Evolutionary conservation across 2,329 filamentous ascomycete species (phyloP), one percentile per base, ranked within the genome.

Genomic region (Nemania abortiva): DNA sequence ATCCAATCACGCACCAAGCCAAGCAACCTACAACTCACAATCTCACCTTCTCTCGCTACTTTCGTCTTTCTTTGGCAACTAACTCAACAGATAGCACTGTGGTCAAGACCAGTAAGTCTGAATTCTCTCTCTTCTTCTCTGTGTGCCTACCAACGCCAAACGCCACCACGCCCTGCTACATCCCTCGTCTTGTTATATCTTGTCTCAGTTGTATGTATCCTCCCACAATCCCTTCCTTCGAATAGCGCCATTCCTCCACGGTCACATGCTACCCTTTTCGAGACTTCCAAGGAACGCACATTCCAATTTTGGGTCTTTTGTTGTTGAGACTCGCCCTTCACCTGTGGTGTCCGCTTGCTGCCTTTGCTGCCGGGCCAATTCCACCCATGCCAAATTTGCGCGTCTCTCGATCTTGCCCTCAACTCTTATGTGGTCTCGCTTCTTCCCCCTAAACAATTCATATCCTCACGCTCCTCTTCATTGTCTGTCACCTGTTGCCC

Each of bases 201-300:
- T 64, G 62, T 65, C 63, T 65, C 55, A 65, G 34, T 18, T 68
- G 20, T 22, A 29, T 37, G 15, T 11, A 55, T 47, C 64, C 57
- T 68, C 56, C 63, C 27, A 37, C 50, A 63, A 64, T 72, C 20
- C 61, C 61, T 66, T 74, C 73, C 74, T 69, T 74, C 49, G 27
- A 37, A 63, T 68, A 58, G 67, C 68, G 66, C 71, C 75, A 77
- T 78, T 78, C 76, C 68, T 68, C 50, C 69, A 71, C 69, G 29
- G 31, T 11, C 7, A n/a, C 52, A 20, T 13, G 13, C 22, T 42
- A 42, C 11, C 29, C 18, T 50, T 27, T 59, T 54, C 63, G 66
- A 70, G 65, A 72, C 27, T 52, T 42, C 29, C 22, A 27, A 68
- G 66, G 66, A 71, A 72, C 52, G 68, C 70, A 57, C 75, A 74